Conservation (phyloP, 2,329 filamentous ascomycete genomes). For the Scortechinia acanthostroma region DNA sequence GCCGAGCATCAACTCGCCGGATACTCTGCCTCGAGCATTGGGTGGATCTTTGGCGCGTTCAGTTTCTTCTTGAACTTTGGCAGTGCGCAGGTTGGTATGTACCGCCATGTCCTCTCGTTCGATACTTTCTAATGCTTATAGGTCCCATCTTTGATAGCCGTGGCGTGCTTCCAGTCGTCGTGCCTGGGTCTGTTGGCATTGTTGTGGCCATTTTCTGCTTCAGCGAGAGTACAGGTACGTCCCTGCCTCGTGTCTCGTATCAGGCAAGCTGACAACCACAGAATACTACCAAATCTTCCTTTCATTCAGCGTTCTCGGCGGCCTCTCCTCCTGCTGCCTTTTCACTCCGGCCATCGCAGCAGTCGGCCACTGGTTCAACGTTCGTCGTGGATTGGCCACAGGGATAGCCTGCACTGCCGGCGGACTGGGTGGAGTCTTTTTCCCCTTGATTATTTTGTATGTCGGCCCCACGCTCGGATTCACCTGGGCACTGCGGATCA, state of each 20-base stretch:
- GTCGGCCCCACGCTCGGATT: conserved; percentile 16
- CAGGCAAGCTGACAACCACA: conserved; percentile 11
- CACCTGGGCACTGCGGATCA: conserved; percentile 10
- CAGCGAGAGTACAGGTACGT: conserved; percentile 44
- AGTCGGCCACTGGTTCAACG: conserved; percentile 59
- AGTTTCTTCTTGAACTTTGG: conserved; percentile 65
- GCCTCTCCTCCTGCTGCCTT: conserved; percentile 54
- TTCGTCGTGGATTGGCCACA: conserved; percentile 54
- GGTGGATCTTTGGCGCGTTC: conserved; percentile 66
- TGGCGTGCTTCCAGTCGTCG: conserved; percentile 39
- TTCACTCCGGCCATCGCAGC: conserved; percentile 60
- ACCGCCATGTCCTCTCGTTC: no score
- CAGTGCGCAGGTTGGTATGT: conserved; percentile 52
- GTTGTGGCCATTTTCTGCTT: conserved; percentile 34
- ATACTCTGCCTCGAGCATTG: conserved; percentile 48
- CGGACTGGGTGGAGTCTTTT: conserved; percentile 45
- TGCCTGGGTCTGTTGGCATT: conserved; percentile 14
- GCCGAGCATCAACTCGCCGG: conserved; percentile 48
- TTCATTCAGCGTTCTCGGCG: conserved; percentile 54
- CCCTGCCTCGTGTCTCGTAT: no score
- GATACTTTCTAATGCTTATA: no score
- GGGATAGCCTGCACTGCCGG: conserved; percentile 60
- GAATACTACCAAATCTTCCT: conserved; percentile 67
- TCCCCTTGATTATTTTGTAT: conserved; percentile 10
- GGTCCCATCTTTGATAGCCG: conserved; percentile 60